Evolutionary conservation across 805 yeast genomes (phyloP), one percentile per base, ranked within the genome.

Genomic region (Dipodascus albidus): DNA sequence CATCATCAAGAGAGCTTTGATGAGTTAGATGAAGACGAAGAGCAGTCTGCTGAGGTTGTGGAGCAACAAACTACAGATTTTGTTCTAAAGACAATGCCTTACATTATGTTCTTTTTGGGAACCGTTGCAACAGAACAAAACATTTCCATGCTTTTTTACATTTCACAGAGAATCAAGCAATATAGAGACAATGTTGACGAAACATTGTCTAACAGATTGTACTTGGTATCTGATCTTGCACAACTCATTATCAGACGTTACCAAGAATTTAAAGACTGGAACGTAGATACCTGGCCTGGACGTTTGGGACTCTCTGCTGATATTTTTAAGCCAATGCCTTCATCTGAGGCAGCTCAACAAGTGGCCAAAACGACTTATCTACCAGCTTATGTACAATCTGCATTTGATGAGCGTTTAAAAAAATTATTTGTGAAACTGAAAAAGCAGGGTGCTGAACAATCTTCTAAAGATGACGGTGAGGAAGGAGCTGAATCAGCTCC

Each of bases 251-350:
- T 88, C 49, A 77, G 81, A 53, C 80, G 77, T 53, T 68, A 80
- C 22, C 78, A 82, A 47, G 82, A 77, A 8, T 61, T 68, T 22
- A 81, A 76, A 60, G 74, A 73, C 48, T 87, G 96, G 95, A 76
- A 77, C 21, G 71, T 85, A 53, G 78, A 82, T 22, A 81, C 89
- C 0, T 89, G 90, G 81, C 95, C 96, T 0, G 95, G 91, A 1
- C 85, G 83, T 60, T 66, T 85, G 17, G 77, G 79, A 19, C 65
- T 88, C 19, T 83, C 91, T 0, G 67, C 74, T n/a, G 96, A 88
- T 62, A 64, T 86, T 6, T 87, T 76, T 66, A 69, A 73, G n/a
- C 79, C 85, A 1, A 79, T 84, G 73, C 70, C 72, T 6, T 71
- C 77, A n/a, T 63, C 77, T 1, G 68, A 72, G 15, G 83, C 80